phyloP scores from a whole-genome alignment of 176 grass and related monocot genomes.

The Triticum turgidum region DNA sequence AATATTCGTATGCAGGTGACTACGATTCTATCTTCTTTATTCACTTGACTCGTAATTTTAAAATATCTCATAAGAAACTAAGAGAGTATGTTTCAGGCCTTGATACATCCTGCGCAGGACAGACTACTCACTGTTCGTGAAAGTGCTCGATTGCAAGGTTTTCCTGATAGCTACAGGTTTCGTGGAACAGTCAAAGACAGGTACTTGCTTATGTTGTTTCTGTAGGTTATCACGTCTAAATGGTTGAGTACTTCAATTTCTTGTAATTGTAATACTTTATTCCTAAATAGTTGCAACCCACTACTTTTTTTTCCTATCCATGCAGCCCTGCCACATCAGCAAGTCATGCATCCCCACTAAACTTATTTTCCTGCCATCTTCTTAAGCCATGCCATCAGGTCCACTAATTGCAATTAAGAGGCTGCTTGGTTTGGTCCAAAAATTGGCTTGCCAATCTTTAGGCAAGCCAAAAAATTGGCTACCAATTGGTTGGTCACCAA shows the following conservation, averaged over 20 bases:
- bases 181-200: constrained; percentile 78
- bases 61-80: constrained; percentile 25
- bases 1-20: constrained; percentile 68
- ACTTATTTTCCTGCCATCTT: neutral
- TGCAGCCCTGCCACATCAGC: neutral
- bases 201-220: constrained; percentile 28
- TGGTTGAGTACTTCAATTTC: neutral
- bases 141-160: constrained; percentile 90
- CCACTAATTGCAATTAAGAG: neutral
- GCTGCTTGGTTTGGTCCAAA: too few relatives aligned
- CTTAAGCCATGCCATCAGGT: neutral
- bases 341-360: neutral
- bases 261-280: neutral
- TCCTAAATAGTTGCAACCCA: neutral
- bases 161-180: constrained; percentile 90
- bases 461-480: neutral
- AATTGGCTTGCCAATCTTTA: neutral
- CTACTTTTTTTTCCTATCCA: neutral
- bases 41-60: constrained; percentile 26
- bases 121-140: constrained; percentile 81
- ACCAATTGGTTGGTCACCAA: neutral
- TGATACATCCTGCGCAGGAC: constrained; percentile 88
- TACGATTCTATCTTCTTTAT: constrained; percentile 17
- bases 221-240: constrained; percentile 5
- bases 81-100: constrained; percentile 52